Base-by-base conservation (phyloP, 306 rosid genomes). In the Vicia villosa region DNA sequence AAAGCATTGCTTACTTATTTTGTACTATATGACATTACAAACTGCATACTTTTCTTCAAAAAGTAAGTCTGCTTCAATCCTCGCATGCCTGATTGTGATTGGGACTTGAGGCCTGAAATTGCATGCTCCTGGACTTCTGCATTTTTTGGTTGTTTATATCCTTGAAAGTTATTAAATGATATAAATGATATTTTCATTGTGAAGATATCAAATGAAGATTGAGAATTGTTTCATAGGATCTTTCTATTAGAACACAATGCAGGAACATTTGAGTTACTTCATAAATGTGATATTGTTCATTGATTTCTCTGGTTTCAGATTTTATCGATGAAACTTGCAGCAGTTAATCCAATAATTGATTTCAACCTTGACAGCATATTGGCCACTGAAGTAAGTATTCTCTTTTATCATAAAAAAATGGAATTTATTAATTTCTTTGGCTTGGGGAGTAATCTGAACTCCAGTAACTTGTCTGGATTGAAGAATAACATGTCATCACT, bases 301-400 rank as follows among this genome's bases (percentile, higher is more conserved):
- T 19, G 28, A 73, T 42, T 67, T 40, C 56, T 73, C 37, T 75
- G 74, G 37, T 75, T 88, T 79, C 92, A 94, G 98, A 61, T 90
- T 75, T 87, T 94, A 79, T 94, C 98, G 56, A 94, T 90, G 97
- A 90, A 92, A 78, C 89, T 94, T 40, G 98, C 97, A 5, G 81
- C 97, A 70, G 96, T 87, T 56, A 87, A 88, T 79, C 98, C 98
- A 42, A 79, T 90, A 80, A 79, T 90, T 76, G 96, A 90, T 77
- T 87, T 84, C 83, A 85, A 80, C 83, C 88, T 94, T 28, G 95
- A 94, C 73, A 81, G 80, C 76, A 32, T 94, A 78, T 58, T 88
- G 84, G 85, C 86, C 62, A 72, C 86, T 32, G 98, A 90, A 74
- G 98, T 94, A 83, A 80, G 98, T 81, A 56, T 28, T 62, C 26